Percentiles rank a stretch among this genome's conserved stretches.
phyloP scores from a whole-genome alignment of 2,329 filamentous ascomycete species.

The Juglanconis juglandina region DNA sequence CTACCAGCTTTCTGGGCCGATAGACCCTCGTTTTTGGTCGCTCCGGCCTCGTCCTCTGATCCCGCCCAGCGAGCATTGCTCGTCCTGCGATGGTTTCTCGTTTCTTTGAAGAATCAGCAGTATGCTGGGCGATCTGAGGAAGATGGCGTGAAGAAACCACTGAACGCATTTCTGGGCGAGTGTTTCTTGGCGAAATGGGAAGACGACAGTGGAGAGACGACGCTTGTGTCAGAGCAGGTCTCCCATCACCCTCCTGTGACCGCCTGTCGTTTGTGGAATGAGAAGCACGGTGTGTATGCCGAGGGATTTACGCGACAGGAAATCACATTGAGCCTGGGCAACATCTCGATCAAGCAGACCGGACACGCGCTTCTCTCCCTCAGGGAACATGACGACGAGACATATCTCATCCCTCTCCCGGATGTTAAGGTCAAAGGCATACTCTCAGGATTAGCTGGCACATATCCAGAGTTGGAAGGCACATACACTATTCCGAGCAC shows the following conservation, averaged over 20 bases:
- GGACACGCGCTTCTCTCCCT: constrained; percentile 25
- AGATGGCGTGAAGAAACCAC: constrained; percentile 45
- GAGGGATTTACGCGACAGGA: constrained; percentile 26
- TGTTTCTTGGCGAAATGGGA: constrained; percentile 37
- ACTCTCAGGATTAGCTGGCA: constrained; percentile 13
- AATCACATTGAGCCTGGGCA: constrained; percentile 22
- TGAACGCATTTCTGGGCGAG: constrained; percentile 49
- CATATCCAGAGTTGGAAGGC: constrained; percentile 26
- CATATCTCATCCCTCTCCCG: constrained; percentile 27
- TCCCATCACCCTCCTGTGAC: constrained; percentile 30
- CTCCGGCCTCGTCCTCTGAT: constrained; percentile 37
- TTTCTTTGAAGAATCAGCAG: constrained; percentile 43
- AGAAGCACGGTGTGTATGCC: constrained; percentile 23
- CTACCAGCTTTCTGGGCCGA: constrained; percentile 58
- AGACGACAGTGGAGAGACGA: constrained; percentile 25
- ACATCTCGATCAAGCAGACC: constrained; percentile 23
- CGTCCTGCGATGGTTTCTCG: constrained; percentile 47
- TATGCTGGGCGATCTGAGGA: constrained; percentile 25
- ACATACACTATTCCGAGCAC: constrained; percentile 26
- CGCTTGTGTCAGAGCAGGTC: constrained; percentile 26
- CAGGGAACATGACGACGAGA: constrained; percentile 30
- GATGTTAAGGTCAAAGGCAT: constrained; percentile 24
- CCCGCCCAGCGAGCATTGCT: constrained; percentile 39
- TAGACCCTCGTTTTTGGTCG: constrained; percentile 46
- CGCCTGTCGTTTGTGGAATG: constrained; percentile 25